Base-by-base conservation (phyloP, 2,329 filamentous ascomycete species). In the Setomelanomma holmii region DNA sequence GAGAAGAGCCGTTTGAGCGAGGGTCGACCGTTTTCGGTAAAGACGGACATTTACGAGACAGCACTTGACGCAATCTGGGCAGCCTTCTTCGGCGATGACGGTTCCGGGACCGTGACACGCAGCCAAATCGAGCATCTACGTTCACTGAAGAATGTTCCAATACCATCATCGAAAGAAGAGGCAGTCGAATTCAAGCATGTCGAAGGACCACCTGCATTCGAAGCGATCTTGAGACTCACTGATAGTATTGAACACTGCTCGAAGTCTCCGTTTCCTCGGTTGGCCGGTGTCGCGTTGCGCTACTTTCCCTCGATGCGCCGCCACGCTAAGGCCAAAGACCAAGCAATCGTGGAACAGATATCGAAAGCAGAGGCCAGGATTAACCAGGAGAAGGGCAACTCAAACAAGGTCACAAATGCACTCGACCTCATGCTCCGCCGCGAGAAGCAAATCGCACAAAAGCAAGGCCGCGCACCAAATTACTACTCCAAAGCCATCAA, bases 1-100 rank as follows among this genome's bases (percentile, higher is more conserved):
- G 34, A 66, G 38, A 79, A 77, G 49, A 53, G 48, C 14, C 41
- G 56, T 0, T n/a, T 71, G 1, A 71, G 70, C n/a, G 35, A 66
- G 4, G 73, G 71, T 4, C 58, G 60, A 0, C 72, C 72, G 0
- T 76, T 74, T 33, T 30, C 40, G 0, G 71, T 68, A 1, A 60
- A 68, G 45, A 30, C 64, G 14, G 73, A 75, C 27, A 69, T 77
- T 17, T 64, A 61, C 4, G 40, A 58, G 14, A 49, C 52, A 0
- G 52, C 58, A 0, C 36, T 64, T 11, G 61, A 64, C n/a, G 58
- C 61, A 4, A 55, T 61, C 10, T 58, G 52, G 55, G 55, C 49
- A 14, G 49, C 47, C 10, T 20, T 58, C 12, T 60, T 60, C 22
- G 57, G 57, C 10, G 36, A 16, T 8, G 49, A 46, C 20, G 45